Conservation (phyloP, 1,139 yeast species). For the Suhomyces panamericanus region DNA sequence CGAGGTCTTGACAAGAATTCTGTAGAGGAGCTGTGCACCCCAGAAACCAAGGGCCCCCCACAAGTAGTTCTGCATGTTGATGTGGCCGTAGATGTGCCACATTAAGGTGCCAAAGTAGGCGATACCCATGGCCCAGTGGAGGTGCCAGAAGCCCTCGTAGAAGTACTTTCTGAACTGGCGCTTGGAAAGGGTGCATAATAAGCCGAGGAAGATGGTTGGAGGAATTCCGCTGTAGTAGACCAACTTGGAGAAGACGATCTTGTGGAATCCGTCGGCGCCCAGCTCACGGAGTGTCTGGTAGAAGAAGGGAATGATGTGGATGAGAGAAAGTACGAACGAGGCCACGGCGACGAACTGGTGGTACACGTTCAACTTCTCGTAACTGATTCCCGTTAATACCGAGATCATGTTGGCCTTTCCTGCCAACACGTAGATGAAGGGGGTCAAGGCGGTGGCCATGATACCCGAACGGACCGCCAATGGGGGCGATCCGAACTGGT, state of each 20-base stretch:
- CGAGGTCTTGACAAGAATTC: conserved; percentile 53
- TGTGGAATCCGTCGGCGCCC: conserved; percentile 33
- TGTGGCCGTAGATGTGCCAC: conserved; percentile 46
- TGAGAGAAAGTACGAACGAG: conserved; percentile 48
- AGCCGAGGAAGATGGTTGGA: conserved; percentile 47
- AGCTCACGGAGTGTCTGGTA: conserved; percentile 52
- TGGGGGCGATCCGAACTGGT: conserved; percentile 68
- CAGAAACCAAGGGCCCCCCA: conserved; percentile 60
- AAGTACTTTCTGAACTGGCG: conserved; percentile 41
- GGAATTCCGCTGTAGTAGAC: conserved; percentile 36
- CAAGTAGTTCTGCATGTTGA: conserved; percentile 49
- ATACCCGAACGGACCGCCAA: conserved; percentile 55
- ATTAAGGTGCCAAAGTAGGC: conserved; percentile 54
- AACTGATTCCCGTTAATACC: conserved; percentile 53
- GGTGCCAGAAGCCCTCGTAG: conserved; percentile 56
- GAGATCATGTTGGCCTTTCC: conserved; percentile 56
- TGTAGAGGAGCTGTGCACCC: conserved; percentile 52
- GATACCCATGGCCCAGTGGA: conserved; percentile 61
- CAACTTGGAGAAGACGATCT: conserved; percentile 19
- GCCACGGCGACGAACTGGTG: conserved; percentile 53
- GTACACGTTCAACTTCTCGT: conserved; percentile 53
- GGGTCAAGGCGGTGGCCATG: conserved; percentile 54
- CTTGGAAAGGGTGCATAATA: conserved; percentile 50
- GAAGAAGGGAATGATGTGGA: conserved; percentile 58
- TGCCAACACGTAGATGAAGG: conserved; percentile 50